These are phyloP conservation scores for Gaultheria prostrata DNA, from an alignment of 148 eudicot genomes.

Conservation along the genomic window DNA sequence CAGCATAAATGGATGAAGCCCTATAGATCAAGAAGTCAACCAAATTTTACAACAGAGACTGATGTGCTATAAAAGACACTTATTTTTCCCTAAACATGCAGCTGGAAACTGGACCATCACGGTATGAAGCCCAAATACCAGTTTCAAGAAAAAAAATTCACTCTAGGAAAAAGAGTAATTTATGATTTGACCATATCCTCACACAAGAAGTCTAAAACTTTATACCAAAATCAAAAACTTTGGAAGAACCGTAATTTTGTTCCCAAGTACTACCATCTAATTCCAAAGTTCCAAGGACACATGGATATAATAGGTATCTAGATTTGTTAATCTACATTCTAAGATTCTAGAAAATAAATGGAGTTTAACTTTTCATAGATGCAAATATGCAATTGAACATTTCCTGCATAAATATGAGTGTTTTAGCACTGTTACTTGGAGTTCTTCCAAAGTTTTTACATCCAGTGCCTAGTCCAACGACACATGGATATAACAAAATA, in stretches of 20 bases:
- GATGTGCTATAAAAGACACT: not conserved
- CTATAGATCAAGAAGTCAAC: not conserved
- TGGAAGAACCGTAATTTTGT: not conserved
- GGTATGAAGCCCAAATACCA: not conserved
- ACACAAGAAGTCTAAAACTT: not conserved
- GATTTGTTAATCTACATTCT: not conserved
- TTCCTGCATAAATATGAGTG: not conserved
- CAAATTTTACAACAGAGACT: not conserved
- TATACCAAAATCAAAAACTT: not conserved
- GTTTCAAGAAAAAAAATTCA: not conserved
- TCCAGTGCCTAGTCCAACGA: not conserved
- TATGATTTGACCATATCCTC: not conserved
- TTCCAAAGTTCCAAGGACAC: not conserved
- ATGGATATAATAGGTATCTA: not conserved
- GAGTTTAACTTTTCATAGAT: not conserved
- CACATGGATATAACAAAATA: not conserved
- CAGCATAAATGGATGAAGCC: not conserved
- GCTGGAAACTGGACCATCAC: not conserved
- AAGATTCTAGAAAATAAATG: not conserved
- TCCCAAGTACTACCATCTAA: not conserved
- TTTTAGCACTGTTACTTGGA: not conserved
- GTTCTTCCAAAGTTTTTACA: not conserved
- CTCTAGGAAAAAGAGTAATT: not conserved
- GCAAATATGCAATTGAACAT: not conserved
- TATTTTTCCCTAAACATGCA: not conserved